Conservation (phyloP, 2,329 filamentous ascomycete species). For the Cryphonectria naterciae region DNA sequence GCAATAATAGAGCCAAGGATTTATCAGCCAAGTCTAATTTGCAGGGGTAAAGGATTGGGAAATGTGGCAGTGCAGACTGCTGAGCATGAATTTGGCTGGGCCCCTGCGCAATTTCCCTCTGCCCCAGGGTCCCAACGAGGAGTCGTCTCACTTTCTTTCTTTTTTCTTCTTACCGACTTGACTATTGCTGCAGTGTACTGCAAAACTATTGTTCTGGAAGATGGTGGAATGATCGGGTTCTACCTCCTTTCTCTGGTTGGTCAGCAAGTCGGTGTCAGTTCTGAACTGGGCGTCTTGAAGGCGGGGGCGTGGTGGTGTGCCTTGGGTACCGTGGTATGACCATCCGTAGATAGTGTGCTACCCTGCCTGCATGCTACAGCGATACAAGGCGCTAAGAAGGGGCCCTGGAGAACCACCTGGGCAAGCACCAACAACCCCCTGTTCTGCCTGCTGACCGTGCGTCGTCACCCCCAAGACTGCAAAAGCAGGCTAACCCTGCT, state of each 20-base stretch:
- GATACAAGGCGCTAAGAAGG: background rate
- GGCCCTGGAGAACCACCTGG: background rate
- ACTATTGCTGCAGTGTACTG: too few relatives aligned
- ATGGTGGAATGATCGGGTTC: background rate
- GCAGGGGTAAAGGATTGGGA: background rate
- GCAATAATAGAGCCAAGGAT: conserved; percentile 1
- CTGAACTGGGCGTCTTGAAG: background rate
- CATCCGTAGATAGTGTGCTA: background rate
- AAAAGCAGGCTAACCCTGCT: background rate
- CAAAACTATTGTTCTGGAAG: background rate
- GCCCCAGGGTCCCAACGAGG: background rate
- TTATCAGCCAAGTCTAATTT: conserved; percentile 7
- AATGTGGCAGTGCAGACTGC: background rate
- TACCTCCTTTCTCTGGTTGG: background rate
- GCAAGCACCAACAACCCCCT: background rate
- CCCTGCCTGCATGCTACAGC: background rate
- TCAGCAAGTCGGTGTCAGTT: background rate
- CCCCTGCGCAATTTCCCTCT: conserved; percentile 4
- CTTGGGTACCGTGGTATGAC: background rate
- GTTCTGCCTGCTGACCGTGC: background rate
- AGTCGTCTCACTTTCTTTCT: background rate
- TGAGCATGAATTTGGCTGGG: conserved; percentile 3
- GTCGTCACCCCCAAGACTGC: background rate
- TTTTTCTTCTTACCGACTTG: background rate
- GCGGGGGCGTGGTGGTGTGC: too few relatives aligned